Conservation (phyloP, 192 early-diverging fungal species). For the Rhizophlyctis rosea region DNA sequence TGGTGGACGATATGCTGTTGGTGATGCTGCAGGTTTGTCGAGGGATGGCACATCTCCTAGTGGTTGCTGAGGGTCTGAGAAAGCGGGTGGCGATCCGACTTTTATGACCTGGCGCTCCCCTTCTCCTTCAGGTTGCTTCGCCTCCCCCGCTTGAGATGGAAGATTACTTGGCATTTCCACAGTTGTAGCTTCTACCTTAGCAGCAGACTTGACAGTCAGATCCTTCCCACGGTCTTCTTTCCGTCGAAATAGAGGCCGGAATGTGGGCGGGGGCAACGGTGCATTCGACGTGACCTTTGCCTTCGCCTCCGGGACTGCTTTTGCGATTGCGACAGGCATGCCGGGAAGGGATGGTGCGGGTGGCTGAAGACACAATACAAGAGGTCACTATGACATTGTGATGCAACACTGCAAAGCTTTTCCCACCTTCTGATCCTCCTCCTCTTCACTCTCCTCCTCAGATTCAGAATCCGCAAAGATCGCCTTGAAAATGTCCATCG, state of each 20-base stretch:
- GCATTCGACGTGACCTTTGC: too few relatives aligned
- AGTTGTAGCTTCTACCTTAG: too few relatives aligned
- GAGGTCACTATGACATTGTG: background rate
- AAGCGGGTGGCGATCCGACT: too few relatives aligned
- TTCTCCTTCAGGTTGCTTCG: background rate
- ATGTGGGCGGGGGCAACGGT: slow-evolving; percentile 30
- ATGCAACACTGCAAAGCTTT: background rate
- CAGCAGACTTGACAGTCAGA: background rate
- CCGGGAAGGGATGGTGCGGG: background rate
- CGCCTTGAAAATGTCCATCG: slow-evolving; percentile 85
- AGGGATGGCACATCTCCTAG: background rate
- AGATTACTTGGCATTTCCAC: too few relatives aligned
- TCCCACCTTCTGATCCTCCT: background rate
- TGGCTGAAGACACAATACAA: background rate
- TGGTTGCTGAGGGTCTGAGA: too few relatives aligned
- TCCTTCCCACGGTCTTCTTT: slow-evolving; percentile 23
- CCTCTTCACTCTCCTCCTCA: slow-evolving; percentile 49
- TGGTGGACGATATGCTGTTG: too few relatives aligned
- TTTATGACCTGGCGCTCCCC: background rate
- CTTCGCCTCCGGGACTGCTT: slow-evolving; percentile 5
- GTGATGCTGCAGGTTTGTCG: background rate
- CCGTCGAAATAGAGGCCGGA: slow-evolving; percentile 29
- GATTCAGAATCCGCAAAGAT: slow-evolving; percentile 73
- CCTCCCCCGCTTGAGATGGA: too few relatives aligned
- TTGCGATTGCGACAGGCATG: background rate